Evolutionary conservation across 208 protist species (phyloP).

Genomic region (Trypanosoma caninum): DNA sequence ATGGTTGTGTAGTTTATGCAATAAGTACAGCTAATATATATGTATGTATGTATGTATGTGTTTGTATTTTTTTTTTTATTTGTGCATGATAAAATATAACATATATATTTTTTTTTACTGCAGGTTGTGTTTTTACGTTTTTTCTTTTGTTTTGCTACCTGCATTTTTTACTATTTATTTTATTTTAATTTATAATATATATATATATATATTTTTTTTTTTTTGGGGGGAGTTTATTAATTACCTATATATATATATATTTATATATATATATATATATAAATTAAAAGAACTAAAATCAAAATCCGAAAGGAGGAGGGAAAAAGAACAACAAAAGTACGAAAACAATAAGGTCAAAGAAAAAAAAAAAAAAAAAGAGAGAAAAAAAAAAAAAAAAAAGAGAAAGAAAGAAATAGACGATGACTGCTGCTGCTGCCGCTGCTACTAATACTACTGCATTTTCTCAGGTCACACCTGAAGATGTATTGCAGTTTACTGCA

Average conservation of each 20-base stretch:
- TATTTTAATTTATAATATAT: slow-evolving; percentile 11
- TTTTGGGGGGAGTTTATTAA: not conserved
- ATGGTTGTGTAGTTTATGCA: too few relatives aligned
- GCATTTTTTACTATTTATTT: slow-evolving; percentile 1
- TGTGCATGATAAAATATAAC: too few relatives aligned
- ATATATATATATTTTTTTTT: slow-evolving; percentile 9
- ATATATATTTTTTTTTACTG: too few relatives aligned
- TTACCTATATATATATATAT: not conserved
- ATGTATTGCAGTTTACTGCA: slow-evolving; percentile 56
- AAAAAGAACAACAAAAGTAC: too few relatives aligned
- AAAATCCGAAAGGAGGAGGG: too few relatives aligned
- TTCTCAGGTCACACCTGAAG: slow-evolving; percentile 50
- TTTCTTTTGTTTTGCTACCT: not conserved
- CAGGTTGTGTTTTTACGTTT: too few relatives aligned
- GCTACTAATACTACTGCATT: too few relatives aligned
- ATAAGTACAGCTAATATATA: too few relatives aligned
- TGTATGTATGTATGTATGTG: slow-evolving; percentile 4
- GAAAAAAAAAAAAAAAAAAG: not conserved
- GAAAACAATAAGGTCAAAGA: not conserved
- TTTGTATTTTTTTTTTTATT: too few relatives aligned
- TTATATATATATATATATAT: not conserved
- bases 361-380: not conserved
- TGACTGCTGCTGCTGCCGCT: too few relatives aligned
- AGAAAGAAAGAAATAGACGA: not conserved
- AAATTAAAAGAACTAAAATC: too few relatives aligned